Evolutionary conservation across 768 basidiomycete species (phyloP).

Genomic region (Kwoniella sp.): DNA sequence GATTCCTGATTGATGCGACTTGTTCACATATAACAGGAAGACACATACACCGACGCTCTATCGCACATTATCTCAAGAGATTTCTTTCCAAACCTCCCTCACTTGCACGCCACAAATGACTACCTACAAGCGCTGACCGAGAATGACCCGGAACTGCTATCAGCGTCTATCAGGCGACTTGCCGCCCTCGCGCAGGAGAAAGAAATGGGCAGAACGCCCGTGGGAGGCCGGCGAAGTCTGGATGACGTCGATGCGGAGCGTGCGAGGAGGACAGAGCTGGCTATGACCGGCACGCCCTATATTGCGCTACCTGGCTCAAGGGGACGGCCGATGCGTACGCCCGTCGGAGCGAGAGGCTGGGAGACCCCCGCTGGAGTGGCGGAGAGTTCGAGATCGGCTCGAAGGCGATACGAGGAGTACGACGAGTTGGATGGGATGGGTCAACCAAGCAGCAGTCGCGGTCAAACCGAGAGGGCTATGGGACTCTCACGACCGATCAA

Average conservation of each 20-base stretch:
- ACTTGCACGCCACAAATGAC: conserved; percentile 82
- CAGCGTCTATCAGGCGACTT: conserved; percentile 72
- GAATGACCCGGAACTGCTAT: conserved; percentile 76
- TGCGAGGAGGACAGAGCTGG: conserved; percentile 42
- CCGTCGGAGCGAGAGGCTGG: conserved; percentile 49
- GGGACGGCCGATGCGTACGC: conserved; percentile 37
- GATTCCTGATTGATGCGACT: too few species aligned
- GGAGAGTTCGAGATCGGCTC: conserved; percentile 17
- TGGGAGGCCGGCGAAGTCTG: conserved; percentile 17
- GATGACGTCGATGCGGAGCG: conserved; percentile 30
- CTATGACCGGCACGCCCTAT: conserved; percentile 48
- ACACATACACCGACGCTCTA: conserved; percentile 88
- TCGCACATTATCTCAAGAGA: conserved; percentile 93
- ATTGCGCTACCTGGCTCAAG: conserved; percentile 37
- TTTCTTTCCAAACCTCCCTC: conserved; percentile 93
- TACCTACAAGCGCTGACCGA: conserved; percentile 78
- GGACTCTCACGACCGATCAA: conserved; percentile 20
- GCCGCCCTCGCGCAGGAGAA: conserved; percentile 60
- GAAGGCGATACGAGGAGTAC: conserved; percentile 28
- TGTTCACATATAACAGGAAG: conserved; percentile 62
- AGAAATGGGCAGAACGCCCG: conserved; percentile 24
- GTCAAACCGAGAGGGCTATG: conserved; percentile 1
- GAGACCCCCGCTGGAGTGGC: conserved; percentile 44
- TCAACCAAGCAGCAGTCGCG: neutral
- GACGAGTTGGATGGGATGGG: conserved; percentile 32